Conservation (phyloP, 2,329 filamentous ascomycete species). For the Eurotiales sp. region DNA sequence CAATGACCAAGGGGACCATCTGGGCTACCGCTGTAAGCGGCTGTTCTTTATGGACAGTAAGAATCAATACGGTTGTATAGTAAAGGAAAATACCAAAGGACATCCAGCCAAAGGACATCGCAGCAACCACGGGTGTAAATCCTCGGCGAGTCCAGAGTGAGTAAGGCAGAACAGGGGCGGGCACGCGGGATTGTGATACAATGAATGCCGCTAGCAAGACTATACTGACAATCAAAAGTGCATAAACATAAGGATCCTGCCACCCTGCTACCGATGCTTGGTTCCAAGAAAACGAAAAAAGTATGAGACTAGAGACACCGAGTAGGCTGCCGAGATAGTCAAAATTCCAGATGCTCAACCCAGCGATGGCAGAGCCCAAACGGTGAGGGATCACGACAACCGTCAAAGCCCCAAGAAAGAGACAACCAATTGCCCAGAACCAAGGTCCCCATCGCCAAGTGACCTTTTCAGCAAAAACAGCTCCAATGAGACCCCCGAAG, state of each 20-base stretch:
- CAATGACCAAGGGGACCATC: not conserved
- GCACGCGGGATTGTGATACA: not conserved
- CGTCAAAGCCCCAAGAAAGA: not conserved
- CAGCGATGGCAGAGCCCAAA: not conserved
- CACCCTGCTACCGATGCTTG: conserved; percentile 47
- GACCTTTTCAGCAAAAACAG: not conserved
- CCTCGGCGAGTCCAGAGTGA: not conserved
- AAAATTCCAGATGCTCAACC: conserved; percentile 18
- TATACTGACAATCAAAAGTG: conserved; percentile 42
- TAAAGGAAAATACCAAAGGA: conserved; percentile 41
- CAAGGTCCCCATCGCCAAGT: not conserved
- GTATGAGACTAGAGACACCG: conserved; percentile 46
- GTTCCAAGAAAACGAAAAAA: conserved; percentile 54
- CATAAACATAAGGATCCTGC: conserved; percentile 41
- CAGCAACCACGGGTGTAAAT: conserved; percentile 19
- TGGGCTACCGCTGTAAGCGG: not conserved
- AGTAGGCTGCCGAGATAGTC: conserved; percentile 43
- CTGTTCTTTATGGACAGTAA: not conserved
- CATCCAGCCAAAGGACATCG: conserved; percentile 39
- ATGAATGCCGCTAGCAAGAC: conserved; percentile 28
- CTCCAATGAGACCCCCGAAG: not conserved
- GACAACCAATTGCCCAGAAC: not conserved
- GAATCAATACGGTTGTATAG: conserved; percentile 20
- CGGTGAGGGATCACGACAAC: not conserved
- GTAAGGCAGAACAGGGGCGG: not conserved